These are phyloP conservation scores for Sphenostylis stenocarpa DNA, from an alignment of 306 rosid genomes.

Conservation along the genomic window DNA sequence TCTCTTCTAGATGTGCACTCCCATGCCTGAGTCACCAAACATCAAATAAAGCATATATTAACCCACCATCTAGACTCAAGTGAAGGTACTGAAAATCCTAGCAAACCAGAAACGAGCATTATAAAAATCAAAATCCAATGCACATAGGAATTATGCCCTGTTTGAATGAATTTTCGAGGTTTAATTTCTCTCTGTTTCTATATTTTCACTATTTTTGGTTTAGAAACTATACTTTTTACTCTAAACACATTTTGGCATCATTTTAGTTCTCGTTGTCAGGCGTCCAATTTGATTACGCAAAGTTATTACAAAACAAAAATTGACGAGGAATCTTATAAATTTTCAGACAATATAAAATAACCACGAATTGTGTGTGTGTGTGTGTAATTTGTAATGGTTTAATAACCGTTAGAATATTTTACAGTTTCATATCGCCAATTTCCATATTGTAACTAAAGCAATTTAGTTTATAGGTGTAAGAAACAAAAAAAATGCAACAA, in stretches of 20 bases:
- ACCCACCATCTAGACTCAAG: background rate
- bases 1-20: constrained; percentile 60
- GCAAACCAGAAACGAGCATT: background rate
- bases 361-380: background rate
- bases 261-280: background rate
- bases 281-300: background rate
- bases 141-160: background rate
- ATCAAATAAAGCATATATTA: constrained; percentile 7
- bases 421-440: background rate
- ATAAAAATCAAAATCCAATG: background rate
- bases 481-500: too few species aligned
- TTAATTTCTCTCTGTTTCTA: background rate
- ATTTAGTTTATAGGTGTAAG: too few species aligned
- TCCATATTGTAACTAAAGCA: background rate
- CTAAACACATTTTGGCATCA: background rate
- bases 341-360: too few species aligned
- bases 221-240: too few species aligned
- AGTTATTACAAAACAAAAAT: too few species aligned
- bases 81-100: background rate
- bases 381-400: background rate
- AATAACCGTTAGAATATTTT: background rate
- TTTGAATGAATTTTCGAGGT: background rate
- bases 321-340: too few species aligned
- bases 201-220: background rate
- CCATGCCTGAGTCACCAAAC: constrained; percentile 52